phyloP scores from a whole-genome alignment of 2,329 filamentous ascomycete species.

The Geosmithia morbida region DNA sequence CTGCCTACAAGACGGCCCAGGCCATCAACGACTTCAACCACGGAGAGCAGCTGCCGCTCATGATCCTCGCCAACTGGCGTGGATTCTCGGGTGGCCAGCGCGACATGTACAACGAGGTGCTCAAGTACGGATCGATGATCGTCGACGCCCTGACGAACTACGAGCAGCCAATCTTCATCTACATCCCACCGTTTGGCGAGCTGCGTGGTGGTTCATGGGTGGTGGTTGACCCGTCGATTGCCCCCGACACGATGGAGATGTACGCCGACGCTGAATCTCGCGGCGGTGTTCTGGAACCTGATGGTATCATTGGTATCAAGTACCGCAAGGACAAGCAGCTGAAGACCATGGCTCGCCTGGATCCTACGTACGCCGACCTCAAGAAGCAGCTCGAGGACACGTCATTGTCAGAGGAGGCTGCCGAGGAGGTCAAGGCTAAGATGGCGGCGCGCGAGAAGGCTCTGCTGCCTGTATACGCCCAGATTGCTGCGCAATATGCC shows the following conservation, averaged over 20 bases:
- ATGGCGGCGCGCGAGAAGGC: conserved; percentile 77
- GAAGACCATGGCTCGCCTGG: conserved; percentile 90
- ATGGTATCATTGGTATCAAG: conserved; percentile 98
- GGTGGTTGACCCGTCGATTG: conserved; percentile 97
- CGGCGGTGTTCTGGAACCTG: conserved; percentile 92
- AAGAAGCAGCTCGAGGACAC: conserved; percentile 58
- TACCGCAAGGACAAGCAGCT: conserved; percentile 96
- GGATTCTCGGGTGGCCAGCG: conserved; percentile 99
- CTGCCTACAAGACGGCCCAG: conserved; percentile 98
- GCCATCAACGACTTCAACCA: conserved; percentile 99
- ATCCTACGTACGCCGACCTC: conserved; percentile 68
- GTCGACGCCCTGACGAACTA: conserved; percentile 97
- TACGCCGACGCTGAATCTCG: conserved; percentile 92
- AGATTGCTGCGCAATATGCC: conserved; percentile 93
- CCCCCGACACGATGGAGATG: conserved; percentile 96
- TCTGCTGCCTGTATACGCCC: conserved; percentile 81
- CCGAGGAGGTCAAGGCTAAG: conserved; percentile 66
- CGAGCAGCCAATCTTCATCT: conserved; percentile 97
- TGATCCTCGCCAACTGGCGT: conserved; percentile 99
- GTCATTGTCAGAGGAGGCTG: conserved; percentile 56
- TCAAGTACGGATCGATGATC: conserved; percentile 99
- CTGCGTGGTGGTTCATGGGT: conserved; percentile 99
- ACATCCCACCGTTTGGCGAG: conserved; percentile 93
- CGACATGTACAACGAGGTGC: conserved; percentile 99
- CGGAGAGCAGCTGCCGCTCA: conserved; percentile 91